Conservation (phyloP, 345 rosid species). For the Corymbia maculata region DNA sequence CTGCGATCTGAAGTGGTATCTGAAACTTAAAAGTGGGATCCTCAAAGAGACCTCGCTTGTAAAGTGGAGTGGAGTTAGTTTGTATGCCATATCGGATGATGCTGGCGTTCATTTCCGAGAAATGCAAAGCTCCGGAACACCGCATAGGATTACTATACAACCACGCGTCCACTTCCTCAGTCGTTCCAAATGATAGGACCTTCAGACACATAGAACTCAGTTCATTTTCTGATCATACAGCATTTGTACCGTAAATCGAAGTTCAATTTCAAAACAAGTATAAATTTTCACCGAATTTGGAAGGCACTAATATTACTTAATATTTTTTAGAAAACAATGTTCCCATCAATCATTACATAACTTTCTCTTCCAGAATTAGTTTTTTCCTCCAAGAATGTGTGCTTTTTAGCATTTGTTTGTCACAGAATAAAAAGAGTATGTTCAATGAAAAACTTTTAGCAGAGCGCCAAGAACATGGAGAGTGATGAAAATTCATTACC, state of each 20-base stretch:
- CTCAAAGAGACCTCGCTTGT: conserved; percentile 44
- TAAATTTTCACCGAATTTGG: background rate
- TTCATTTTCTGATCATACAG: background rate
- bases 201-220: background rate
- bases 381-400: conserved; percentile 8
- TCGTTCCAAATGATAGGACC: conserved; percentile 48
- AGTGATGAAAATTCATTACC: conserved; percentile 12
- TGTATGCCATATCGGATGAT: conserved; percentile 75
- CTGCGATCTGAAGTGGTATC: conserved; percentile 83
- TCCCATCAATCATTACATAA: too few relatives aligned
- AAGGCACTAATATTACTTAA: background rate
- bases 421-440: too few relatives aligned
- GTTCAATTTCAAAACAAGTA: background rate
- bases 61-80: conserved; percentile 63
- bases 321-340: too few relatives aligned
- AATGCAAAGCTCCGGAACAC: conserved; percentile 75
- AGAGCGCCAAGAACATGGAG: background rate
- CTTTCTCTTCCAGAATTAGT: too few relatives aligned
- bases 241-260: background rate
- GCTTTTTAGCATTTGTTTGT: too few relatives aligned
- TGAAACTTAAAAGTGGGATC: conserved; percentile 87
- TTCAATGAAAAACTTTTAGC: background rate
- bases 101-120: conserved; percentile 37
- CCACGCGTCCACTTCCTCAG: conserved; percentile 59
- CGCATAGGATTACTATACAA: conserved; percentile 40